Evolutionary conservation across 1,139 yeast species (phyloP), one percentile per base, ranked within the genome.

Genomic region (Lodderomyces metapsilosis): DNA sequence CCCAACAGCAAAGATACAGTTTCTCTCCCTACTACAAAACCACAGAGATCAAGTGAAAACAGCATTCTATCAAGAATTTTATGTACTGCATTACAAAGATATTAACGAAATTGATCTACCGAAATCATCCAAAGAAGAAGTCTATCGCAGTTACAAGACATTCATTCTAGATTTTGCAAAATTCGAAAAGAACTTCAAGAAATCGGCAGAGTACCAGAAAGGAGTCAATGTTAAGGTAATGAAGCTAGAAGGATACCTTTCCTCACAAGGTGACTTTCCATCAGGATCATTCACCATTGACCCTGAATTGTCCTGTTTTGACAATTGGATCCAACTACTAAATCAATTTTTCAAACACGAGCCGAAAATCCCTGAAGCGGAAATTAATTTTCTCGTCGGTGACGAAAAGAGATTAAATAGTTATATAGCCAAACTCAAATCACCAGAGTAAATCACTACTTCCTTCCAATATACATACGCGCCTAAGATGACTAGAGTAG

Each of bases 401-500:
- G 74, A 69, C 43, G 69, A 65, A 25, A 72, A 72, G 49, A 51
- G 78, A 38, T 52, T 59, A 24, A 57, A 55, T 36, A 52, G 62
- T 38, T 70, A 68, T 47, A 25, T 53, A 37, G 52, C 52, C 13
- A 36, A 42, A n/a, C 24, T 32, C 10, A 20, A 18, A 6, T n/a
- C 7, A 16, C 12, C 32, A 33, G 27, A 22, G n/a, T n/a, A n/a
- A n/a, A n/a, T n/a, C n/a, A n/a, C n/a, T n/a, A n/a, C n/a, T n/a
- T n/a, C n/a, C n/a, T n/a, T n/a, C n/a, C n/a, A 25, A 18, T 34
- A 28, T 5, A 16, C 8, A 15, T 32, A 32, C 12, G 18, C n/a
- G 5, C 5, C 18, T 28, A 31, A 31, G 5, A 57, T 53, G 62
- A 45, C 57, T 22, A 51, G 51, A 36, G 96, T 91, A 1, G 98